Evolutionary conservation across 768 basidiomycete species (phyloP), one percentile per base, ranked within the genome.

Genomic region (Pluteus cervinus): DNA sequence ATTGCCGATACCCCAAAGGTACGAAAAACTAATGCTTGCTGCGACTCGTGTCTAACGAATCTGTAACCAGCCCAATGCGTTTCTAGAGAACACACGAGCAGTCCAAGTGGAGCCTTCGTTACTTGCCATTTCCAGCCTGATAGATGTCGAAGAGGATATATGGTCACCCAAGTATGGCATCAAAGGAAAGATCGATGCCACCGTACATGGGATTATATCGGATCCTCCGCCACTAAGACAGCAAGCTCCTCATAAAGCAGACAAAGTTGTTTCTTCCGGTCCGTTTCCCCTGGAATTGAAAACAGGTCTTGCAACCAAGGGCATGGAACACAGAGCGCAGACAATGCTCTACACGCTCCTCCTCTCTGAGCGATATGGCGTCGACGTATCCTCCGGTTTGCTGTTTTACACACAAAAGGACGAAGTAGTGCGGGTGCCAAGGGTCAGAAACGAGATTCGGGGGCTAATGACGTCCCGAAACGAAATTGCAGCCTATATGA

Each of bases 311-410:
- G 63, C 82, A 0, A 64, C 75, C 6, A 65, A 69, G 5, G 82
- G 78, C 1, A 80, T 92, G 77, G 91, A 94, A 47, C 94, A 98
- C 58, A 84, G 96, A 24, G 96, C 96, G 0, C 96, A 99, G 60
- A 99, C 96, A 1, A 92, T 97, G 82, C 63, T 99, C 3, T 99
- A 99, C 56, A 94, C 91, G 1, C 66, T 98, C 4, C 70, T 99
- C 1, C 78, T 91, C 49, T 76, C 79, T 25, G 93, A 98, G 55
- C 76, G 94, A n/a, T 97, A 97, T 51, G 88, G 81, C 4, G 73
- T 76, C 4, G 74, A 83, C 15, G 79, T 96, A 7, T 72, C 79
- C 1, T 77, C 81, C 5, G 96, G 96, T 10, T 63, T 99, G 30
- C 69, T 99, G 22, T 97, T 89, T 53, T 99, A 99, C 55, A 93